Evolutionary conservation across 176 grass and related monocot species (phyloP), one percentile per base, ranked within the genome.

Genomic region (Phyllostachys edulis): DNA sequence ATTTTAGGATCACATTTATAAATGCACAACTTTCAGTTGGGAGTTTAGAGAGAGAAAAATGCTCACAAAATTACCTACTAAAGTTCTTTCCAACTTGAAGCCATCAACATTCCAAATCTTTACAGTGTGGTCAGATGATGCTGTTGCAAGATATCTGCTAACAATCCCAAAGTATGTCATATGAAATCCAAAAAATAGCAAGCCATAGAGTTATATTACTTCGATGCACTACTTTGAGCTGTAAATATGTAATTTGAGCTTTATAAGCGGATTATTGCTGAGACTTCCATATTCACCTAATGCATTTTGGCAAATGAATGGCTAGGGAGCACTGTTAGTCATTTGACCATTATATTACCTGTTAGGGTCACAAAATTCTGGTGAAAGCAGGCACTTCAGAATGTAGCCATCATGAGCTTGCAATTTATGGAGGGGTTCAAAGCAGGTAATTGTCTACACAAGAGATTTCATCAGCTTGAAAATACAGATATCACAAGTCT

Each of bases 51-150:
- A 16, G 42, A 21, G 2, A 60, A 60, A 67, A 45, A 29, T 47
- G 27, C 9, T 23, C 17, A 3, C 23, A 47, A 75, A 63, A 72
- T 74, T 95, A 95, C 96, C 96, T 0, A 88, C 85, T 85, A 96
- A 69, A 55, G 91, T 92, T 83, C 45, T 86, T 86, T 94, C 96
- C 96, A 98, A 79, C 63, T 94, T 96, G 83, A 98, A 99, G 34
- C 96, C 96, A 71, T 96, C 93, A 59, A 94, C 96, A 75, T 96
- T 96, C 93, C 93, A 99, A 81, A 99, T 99, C 85, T 99, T 99
- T 52, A 96, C 96, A 60, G 96, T 91, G 85, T 89, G 81, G 69
- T 99, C 96, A 50, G 93, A 90, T 83, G 91, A 94, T 21, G 96
- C 93, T 63, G 96, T 99, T 55, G 90, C 96, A 81, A 96, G 96